A percentile compares a stretch with the other conserved stretches of the same genome.
These are phyloP conservation scores for Aureobasidium uvarum DNA, from an alignment of 2,329 filamentous ascomycete species.

Conservation along the genomic window DNA sequence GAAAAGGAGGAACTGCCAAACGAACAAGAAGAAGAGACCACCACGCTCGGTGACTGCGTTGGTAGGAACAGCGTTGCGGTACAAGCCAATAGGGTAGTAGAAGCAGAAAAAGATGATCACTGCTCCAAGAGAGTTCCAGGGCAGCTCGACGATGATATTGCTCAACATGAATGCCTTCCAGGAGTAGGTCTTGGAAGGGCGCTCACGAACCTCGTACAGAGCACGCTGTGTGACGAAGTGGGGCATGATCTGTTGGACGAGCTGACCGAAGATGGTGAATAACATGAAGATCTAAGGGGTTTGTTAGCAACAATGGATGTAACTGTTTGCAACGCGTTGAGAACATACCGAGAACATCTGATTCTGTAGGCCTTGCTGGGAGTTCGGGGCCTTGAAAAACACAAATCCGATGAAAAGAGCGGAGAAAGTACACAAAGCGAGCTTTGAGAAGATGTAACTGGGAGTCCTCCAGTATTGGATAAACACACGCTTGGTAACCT, in stretches of 20 bases:
- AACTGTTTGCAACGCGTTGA: too few species aligned
- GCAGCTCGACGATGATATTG: conserved; percentile 80
- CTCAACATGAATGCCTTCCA: conserved; percentile 84
- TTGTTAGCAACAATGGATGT: not conserved
- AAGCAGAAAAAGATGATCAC: conserved; percentile 76
- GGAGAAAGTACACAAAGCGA: conserved; percentile 62
- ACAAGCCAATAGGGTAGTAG: conserved; percentile 81
- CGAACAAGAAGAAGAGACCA: conserved; percentile 73
- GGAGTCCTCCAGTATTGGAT: conserved; percentile 91
- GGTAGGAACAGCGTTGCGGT: conserved; percentile 64
- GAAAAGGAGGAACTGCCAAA: conserved; percentile 74
- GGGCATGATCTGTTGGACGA: conserved; percentile 77
- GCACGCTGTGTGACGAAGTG: conserved; percentile 79
- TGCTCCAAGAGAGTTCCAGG: conserved; percentile 76
- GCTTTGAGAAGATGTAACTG: conserved; percentile 83
- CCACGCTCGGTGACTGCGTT: conserved; percentile 66
- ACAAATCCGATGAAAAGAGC: conserved; percentile 76
- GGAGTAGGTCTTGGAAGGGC: conserved; percentile 78
- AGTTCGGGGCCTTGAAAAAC: conserved; percentile 70
- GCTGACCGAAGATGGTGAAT: conserved; percentile 73
- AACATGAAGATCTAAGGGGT: conserved; percentile 71
- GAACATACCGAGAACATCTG: conserved; percentile 64
- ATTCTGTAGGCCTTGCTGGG: conserved; percentile 76
- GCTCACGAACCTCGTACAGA: conserved; percentile 80
- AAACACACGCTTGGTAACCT: conserved; percentile 73